phyloP scores from a whole-genome alignment of 2,329 filamentous ascomycete species.

The Xylaria sp. region DNA sequence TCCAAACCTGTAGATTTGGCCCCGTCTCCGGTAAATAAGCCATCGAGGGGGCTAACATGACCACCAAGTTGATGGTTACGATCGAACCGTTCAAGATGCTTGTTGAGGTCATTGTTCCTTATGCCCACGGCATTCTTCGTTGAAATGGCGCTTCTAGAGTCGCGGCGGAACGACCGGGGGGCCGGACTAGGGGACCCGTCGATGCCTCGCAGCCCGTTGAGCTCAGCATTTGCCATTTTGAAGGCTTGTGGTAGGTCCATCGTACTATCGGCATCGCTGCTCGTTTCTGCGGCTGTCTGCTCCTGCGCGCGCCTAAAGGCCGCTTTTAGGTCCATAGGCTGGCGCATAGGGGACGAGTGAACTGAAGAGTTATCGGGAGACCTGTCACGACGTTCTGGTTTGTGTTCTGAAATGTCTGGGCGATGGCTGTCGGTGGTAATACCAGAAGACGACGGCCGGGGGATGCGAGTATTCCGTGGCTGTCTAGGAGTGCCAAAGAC shows the following conservation, averaged over 20 bases:
- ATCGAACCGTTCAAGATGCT: slow-evolving; percentile 48
- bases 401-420: slow-evolving; percentile 18
- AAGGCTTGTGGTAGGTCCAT: slow-evolving; percentile 45
- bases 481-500: slow-evolving; percentile 33
- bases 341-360: slow-evolving; percentile 44
- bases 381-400: not conserved
- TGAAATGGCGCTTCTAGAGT: slow-evolving; percentile 36
- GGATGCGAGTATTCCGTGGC: slow-evolving; percentile 46
- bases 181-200: slow-evolving; percentile 50
- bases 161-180: slow-evolving; percentile 44
- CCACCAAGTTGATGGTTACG: slow-evolving; percentile 45
- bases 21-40: slow-evolving; percentile 53
- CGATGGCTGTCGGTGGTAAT: slow-evolving; percentile 11
- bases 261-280: slow-evolving; percentile 41
- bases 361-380: slow-evolving; percentile 27
- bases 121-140: slow-evolving; percentile 42
- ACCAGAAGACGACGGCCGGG: slow-evolving; percentile 39
- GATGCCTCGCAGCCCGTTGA: slow-evolving; percentile 41
- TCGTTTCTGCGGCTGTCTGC: slow-evolving; percentile 41
- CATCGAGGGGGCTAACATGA: slow-evolving; percentile 44
- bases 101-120: slow-evolving; percentile 48
- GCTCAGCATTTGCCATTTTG: slow-evolving; percentile 46
- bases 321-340: slow-evolving; percentile 45
- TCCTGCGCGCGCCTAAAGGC: slow-evolving; percentile 46
- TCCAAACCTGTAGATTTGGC: slow-evolving; percentile 53